phyloP scores from a whole-genome alignment of 371 early-diverging fungal genomes.

The Gilbertella persicaria region DNA sequence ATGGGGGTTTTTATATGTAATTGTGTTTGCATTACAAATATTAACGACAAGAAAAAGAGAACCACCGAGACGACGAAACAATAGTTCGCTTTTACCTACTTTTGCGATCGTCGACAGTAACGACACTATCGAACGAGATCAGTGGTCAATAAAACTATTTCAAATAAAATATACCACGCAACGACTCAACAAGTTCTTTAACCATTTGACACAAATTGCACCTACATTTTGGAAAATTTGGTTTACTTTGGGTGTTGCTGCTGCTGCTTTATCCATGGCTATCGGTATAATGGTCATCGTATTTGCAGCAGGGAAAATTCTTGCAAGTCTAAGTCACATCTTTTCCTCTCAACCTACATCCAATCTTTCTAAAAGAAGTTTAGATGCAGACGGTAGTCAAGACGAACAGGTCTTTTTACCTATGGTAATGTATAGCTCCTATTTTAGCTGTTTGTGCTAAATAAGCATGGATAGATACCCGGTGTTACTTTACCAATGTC shows the following conservation, averaged over 20 bases:
- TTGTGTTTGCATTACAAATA: constrained; percentile 32
- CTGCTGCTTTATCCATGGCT: constrained; percentile 54
- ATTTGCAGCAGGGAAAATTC: constrained; percentile 49
- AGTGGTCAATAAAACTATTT: constrained; percentile 51
- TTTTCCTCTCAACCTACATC: background rate
- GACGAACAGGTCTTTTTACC: constrained; percentile 62
- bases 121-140: constrained; percentile 24
- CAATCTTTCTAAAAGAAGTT: constrained; percentile 7
- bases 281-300: constrained; percentile 52
- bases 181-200: constrained; percentile 52
- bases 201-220: constrained; percentile 36
- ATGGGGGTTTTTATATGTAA: constrained; percentile 38
- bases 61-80: constrained; percentile 1
- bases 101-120: constrained; percentile 15
- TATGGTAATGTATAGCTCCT: constrained; percentile 51
- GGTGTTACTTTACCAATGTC: constrained; percentile 80
- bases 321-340: constrained; percentile 18
- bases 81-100: constrained; percentile 24
- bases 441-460: no score
- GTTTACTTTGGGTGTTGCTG: constrained; percentile 59
- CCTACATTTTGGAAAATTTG: constrained; percentile 64
- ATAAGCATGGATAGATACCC: constrained; percentile 68
- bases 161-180: constrained; percentile 65
- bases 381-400: constrained; percentile 22
- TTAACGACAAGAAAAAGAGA: constrained; percentile 24